Evolutionary conservation across 139 green algal species (phyloP).

Genomic region (Zygnema cylindricum): DNA sequence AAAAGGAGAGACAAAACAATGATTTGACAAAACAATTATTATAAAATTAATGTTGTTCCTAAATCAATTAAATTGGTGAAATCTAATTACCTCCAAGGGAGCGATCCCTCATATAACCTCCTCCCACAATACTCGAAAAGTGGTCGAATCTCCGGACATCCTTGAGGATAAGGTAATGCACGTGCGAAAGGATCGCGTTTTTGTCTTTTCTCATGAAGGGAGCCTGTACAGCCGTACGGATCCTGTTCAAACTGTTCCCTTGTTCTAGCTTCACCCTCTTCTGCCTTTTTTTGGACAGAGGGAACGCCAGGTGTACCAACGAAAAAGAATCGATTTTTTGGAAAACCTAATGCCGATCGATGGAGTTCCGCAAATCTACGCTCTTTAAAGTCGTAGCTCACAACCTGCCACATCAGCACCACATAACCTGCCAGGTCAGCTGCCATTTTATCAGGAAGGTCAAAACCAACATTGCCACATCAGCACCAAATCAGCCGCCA

Average conservation of each 20-base stretch:
- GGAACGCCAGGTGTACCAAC: slow-evolving; percentile 65
- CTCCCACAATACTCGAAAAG: slow-evolving; percentile 39
- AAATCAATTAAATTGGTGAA: no score
- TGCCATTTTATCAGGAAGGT: no score
- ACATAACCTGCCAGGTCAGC: no score
- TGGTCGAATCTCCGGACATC: slow-evolving; percentile 25
- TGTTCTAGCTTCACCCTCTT: slow-evolving; percentile 18
- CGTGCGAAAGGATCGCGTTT: slow-evolving; percentile 42
- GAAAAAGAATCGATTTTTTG: slow-evolving; percentile 74
- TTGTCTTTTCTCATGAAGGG: slow-evolving; percentile 28
- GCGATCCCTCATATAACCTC: background rate
- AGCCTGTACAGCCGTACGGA: slow-evolving; percentile 44
- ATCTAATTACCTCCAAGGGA: slow-evolving; percentile 45
- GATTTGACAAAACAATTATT: no score
- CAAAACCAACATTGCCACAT: no score
- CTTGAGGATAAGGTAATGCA: slow-evolving; percentile 35
- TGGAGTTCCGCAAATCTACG: slow-evolving; percentile 81
- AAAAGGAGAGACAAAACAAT: no score
- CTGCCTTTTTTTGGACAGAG: background rate
- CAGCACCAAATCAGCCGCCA: no score
- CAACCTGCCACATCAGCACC: slow-evolving; percentile 69
- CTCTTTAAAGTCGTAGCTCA: slow-evolving; percentile 91
- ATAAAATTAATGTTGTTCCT: no score
- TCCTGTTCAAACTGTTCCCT: slow-evolving; percentile 26
- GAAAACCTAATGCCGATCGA: slow-evolving; percentile 75